Percentiles rank a stretch among this genome's conserved stretches.
Evolutionary conservation across 176 grass and related monocot species (phyloP).

Genomic region (Thalia dealbata): DNA sequence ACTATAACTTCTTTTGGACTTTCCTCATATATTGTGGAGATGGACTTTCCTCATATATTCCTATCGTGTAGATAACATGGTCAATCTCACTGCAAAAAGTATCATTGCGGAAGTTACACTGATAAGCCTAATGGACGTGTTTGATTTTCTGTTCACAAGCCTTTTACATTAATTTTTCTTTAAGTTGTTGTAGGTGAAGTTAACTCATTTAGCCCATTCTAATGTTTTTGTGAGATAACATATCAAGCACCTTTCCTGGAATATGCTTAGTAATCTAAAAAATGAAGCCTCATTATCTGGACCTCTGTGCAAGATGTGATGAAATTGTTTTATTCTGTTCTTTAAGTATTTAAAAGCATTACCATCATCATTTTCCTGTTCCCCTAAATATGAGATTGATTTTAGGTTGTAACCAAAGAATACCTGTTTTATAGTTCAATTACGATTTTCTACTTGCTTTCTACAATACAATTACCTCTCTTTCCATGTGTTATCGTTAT

Average conservation of each 20-base stretch:
- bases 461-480: neutral
- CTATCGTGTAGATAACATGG: neutral
- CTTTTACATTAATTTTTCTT: neutral
- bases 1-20: no score
- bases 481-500: slow-evolving; percentile 9
- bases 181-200: neutral
- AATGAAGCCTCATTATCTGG: no score
- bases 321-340: neutral
- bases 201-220: no score
- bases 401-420: no score
- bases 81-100: neutral
- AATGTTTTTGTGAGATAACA: no score
- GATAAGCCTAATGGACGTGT: neutral
- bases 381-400: neutral
- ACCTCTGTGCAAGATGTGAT: neutral
- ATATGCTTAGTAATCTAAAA: no score
- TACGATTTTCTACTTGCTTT: neutral
- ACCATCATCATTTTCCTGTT: neutral
- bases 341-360: neutral
- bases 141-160: neutral
- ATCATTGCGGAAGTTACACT: neutral
- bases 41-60: no score
- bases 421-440: neutral
- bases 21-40: no score
- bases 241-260: no score